A percentile compares a stretch with the other conserved stretches of the same genome.
These are phyloP conservation scores for fission yeast (Schizosaccharomyces pombe) DNA, from an alignment of 805 yeast genomes.

Conservation along the genomic window DNA sequence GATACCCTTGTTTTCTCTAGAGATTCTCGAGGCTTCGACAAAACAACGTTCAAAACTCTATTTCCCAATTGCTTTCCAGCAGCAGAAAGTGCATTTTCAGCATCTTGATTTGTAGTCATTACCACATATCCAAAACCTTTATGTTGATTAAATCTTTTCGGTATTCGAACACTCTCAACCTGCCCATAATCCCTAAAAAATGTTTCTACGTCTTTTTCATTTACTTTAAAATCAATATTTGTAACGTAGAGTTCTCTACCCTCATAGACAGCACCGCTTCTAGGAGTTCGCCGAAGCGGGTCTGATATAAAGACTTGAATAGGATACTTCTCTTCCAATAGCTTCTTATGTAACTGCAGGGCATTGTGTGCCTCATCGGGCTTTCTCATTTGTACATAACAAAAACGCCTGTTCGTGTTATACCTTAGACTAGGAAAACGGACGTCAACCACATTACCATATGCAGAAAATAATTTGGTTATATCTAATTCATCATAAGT, in stretches of 20 bases:
- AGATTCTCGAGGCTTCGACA: neutral
- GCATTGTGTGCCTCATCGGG: constrained; percentile 26
- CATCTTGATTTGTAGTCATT: constrained; percentile 23
- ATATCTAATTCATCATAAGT: constrained; percentile 21
- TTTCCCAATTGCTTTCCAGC: neutral
- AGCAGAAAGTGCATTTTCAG: constrained; percentile 19
- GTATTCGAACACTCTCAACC: constrained; percentile 30
- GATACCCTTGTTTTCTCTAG: neutral
- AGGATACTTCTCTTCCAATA: constrained; percentile 12
- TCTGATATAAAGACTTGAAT: constrained; percentile 40
- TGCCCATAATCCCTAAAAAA: constrained; percentile 29
- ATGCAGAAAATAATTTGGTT: constrained; percentile 18
- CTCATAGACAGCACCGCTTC: constrained; percentile 27
- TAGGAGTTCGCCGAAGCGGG: constrained; percentile 22
- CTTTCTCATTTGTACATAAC: constrained; percentile 37
- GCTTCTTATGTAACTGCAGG: constrained; percentile 20
- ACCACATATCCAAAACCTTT: constrained; percentile 43
- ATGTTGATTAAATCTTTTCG: constrained; percentile 14
- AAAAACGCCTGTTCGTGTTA: constrained; percentile 39
- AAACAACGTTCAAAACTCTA: neutral
- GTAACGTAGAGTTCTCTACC: constrained; percentile 35
- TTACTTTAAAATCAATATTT: constrained; percentile 27
- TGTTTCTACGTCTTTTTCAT: constrained; percentile 18
- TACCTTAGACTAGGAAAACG: constrained; percentile 41
- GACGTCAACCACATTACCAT: constrained; percentile 24